phyloP scores from a whole-genome alignment of 1,139 yeast genomes.

The Pichia sp. region DNA sequence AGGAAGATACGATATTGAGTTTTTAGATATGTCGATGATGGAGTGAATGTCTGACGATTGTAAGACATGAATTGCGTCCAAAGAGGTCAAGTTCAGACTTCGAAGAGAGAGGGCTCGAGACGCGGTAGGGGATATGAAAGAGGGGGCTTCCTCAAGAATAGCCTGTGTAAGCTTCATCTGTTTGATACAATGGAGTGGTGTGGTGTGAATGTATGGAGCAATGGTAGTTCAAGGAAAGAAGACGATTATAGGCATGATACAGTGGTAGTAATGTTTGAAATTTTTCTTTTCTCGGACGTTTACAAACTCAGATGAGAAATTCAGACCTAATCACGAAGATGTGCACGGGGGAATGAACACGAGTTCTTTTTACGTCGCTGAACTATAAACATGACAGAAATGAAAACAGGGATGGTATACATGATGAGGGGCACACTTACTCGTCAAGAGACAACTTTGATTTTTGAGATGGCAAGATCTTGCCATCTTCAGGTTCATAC shows the following conservation, averaged over 20 bases:
- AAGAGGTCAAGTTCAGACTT: constrained; percentile 12
- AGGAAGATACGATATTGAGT: constrained; percentile 52
- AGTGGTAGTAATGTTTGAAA: no score
- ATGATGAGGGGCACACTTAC: constrained; percentile 10
- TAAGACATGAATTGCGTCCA: constrained; percentile 20
- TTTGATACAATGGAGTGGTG: no score
- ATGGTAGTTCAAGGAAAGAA: background rate
- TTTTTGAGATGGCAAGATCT: constrained; percentile 57
- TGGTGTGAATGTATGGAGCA: no score
- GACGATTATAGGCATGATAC: no score
- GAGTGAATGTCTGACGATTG: constrained; percentile 39
- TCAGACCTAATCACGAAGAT: no score
- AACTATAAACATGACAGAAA: background rate
- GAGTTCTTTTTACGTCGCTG: background rate
- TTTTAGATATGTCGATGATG: constrained; percentile 65
- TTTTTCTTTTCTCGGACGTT: background rate
- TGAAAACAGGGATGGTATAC: background rate
- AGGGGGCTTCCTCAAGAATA: constrained; percentile 45
- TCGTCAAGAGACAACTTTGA: constrained; percentile 59
- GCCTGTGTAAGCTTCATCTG: constrained; percentile 59
- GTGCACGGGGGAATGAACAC: background rate
- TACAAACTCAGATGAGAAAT: background rate
- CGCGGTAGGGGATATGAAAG: constrained; percentile 44
- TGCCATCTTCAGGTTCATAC: constrained; percentile 42
- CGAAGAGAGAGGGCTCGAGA: constrained; percentile 45